Evolutionary conservation across 768 basidiomycete genomes (phyloP).

Genomic region (Piloderma croceum): DNA sequence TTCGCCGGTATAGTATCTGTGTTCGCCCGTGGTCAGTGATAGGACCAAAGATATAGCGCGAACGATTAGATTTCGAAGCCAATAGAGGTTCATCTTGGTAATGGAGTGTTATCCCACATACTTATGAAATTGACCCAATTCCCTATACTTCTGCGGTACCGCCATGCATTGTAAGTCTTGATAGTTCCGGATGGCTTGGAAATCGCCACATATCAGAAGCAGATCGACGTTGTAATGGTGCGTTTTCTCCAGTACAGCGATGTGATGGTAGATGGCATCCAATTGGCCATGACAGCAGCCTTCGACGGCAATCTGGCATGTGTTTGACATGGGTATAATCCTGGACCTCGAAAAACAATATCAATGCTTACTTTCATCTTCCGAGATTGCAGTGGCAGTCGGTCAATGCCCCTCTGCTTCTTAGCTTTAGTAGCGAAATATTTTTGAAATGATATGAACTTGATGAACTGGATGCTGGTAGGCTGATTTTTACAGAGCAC

Average conservation of each 20-base stretch:
- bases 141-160: slow-evolving; percentile 83
- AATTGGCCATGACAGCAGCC: slow-evolving; percentile 95
- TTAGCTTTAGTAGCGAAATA: no score
- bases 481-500: no score
- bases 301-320: slow-evolving; percentile 86
- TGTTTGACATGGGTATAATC: no score
- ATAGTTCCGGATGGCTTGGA: slow-evolving; percentile 84
- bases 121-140: slow-evolving; percentile 81
- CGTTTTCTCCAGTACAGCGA: slow-evolving; percentile 54
- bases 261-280: slow-evolving; percentile 77
- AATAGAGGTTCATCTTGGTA: slow-evolving; percentile 22
- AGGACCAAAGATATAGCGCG: not conserved
- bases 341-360: no score
- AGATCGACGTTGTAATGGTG: slow-evolving; percentile 72
- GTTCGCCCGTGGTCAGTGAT: no score
- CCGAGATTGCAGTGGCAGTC: no score
- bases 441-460: no score
- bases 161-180: slow-evolving; percentile 87
- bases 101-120: no score
- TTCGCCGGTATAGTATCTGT: slow-evolving; percentile 83
- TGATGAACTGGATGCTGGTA: no score
- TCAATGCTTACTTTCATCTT: no score
- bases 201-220: slow-evolving; percentile 93
- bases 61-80: slow-evolving; percentile 2
- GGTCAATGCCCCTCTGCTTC: no score